Base-by-base conservation (phyloP, 2,329 filamentous ascomycete species). In the Rasamsonia emersonii region DNA sequence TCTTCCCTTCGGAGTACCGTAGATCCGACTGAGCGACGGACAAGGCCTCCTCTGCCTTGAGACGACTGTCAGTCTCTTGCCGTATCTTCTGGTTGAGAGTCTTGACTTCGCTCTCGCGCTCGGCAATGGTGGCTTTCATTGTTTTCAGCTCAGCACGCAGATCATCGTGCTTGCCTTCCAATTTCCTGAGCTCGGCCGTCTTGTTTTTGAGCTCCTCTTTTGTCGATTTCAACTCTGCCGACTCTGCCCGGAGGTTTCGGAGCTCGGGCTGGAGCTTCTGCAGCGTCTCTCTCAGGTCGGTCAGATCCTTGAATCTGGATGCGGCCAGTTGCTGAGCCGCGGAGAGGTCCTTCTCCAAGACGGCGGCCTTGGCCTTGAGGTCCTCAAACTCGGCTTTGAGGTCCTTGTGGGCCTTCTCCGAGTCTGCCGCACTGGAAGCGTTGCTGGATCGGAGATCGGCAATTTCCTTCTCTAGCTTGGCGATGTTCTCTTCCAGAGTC, bases 261-360 rank as follows among this genome's bases (percentile, higher is more conserved):
- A 96, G 65, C 58, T 98, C 89, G 0, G 86, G 82, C 50, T 95
- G 88, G 1, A 82, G 74, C 54, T 91, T 93, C 43, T 86, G 79
- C 18, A 95, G 59, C 2, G 88, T 68, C 39, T 89, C 82, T 13
- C 80, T 74, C 27, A 94, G 65, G 17, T 93, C 83, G 0, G 79
- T 79, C 2, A 95, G 65, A 38, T 96, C 88, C 56, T 86, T 93
- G 65, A 86, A 96, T 18, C 91, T 73, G 10, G 75, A 81, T 39
- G 93, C 80, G 0, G 91, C 86, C 9, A 96, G 71, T 57, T 93
- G 78, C 53, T 95, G 79, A 0, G 88, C 82, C 2, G 86, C 86
- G 2, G 78, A 81, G 3, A 96, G 70, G 51, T 98, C 89, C 0
- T 81, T 84, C 50, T 93, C 79, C 11, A 95, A 58, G 0, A 73